Evolutionary conservation across 1,284 basidiomycete species (phyloP).

Genomic region (Cutaneotrichosporon dermatis): DNA sequence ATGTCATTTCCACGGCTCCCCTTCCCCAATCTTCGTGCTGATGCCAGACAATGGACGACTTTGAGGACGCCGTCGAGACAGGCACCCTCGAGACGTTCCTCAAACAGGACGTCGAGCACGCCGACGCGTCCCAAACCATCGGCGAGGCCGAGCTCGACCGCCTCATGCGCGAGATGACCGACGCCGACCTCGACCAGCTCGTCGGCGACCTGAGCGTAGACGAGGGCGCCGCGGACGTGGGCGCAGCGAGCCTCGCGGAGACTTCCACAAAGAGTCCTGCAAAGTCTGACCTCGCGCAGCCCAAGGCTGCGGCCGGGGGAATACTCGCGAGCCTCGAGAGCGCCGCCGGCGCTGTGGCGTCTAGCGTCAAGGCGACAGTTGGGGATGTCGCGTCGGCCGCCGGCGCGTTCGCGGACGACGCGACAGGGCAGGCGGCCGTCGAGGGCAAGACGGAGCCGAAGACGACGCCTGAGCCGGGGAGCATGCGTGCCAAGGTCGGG

Average conservation of each 20-base stretch:
- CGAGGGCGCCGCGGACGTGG: too few relatives aligned
- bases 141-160: slow-evolving; percentile 43
- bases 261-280: too few relatives aligned
- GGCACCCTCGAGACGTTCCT: slow-evolving; percentile 37
- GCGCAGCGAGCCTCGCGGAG: too few relatives aligned
- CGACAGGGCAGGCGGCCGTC: too few relatives aligned
- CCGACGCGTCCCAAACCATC: slow-evolving; percentile 26
- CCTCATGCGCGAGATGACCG: slow-evolving; percentile 43
- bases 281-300: too few relatives aligned
- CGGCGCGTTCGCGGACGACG: too few relatives aligned
- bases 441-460: too few relatives aligned
- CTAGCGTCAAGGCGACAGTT: too few relatives aligned
- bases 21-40: neutral
- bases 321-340: neutral
- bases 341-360: neutral
- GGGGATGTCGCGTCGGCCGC: too few relatives aligned
- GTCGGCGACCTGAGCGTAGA: slow-evolving; percentile 34
- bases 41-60: slow-evolving; percentile 49
- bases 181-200: slow-evolving; percentile 39
- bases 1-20: too few relatives aligned
- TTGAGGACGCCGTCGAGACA: slow-evolving; percentile 45
- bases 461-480: too few relatives aligned
- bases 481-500: neutral
- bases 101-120: slow-evolving; percentile 38
- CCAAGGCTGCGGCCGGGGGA: neutral